Percentiles rank a stretch among this genome's conserved stretches.
phyloP scores from a whole-genome alignment of 768 basidiomycete genomes.

The Coprinopsis marcescibilis region DNA sequence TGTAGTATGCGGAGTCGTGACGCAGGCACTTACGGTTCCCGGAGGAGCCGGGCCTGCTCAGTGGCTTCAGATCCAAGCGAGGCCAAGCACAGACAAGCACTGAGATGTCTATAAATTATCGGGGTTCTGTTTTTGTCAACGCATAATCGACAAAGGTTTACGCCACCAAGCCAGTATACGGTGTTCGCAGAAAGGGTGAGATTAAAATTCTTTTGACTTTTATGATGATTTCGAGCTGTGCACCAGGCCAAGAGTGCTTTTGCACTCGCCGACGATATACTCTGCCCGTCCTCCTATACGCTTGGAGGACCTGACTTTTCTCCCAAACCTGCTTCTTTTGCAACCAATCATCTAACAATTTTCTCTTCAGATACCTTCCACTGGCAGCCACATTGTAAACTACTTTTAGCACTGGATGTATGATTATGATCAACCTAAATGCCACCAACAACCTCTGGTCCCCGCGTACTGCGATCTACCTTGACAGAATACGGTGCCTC shows the following conservation, averaged over 20 bases:
- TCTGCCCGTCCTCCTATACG: constrained; percentile 45
- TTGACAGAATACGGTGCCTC: constrained; percentile 57
- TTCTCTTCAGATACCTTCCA: background rate
- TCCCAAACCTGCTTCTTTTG: constrained; percentile 7
- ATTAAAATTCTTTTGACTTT: constrained; percentile 16
- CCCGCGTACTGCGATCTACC: constrained; percentile 29
- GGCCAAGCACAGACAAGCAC: constrained; percentile 5
- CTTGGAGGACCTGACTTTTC: constrained; percentile 44
- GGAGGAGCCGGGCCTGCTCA: background rate
- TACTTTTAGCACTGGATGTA: too few relatives aligned
- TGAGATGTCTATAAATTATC: constrained; percentile 14
- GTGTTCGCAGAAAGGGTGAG: constrained; percentile 17
- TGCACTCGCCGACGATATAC: constrained; percentile 37
- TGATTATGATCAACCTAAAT: too few relatives aligned
- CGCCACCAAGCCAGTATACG: too few relatives aligned
- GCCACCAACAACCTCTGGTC: constrained; percentile 12
- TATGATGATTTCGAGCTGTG: constrained; percentile 50
- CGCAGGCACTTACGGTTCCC: too few relatives aligned
- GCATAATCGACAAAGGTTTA: too few relatives aligned
- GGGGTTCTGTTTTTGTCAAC: constrained; percentile 1
- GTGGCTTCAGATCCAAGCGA: background rate
- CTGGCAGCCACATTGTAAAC: too few relatives aligned
- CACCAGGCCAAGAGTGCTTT: constrained; percentile 53
- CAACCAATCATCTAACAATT: background rate
- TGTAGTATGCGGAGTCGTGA: too few relatives aligned